Evolutionary conservation across 805 yeast genomes (phyloP).

Genomic region (Candida odintsovae): DNA sequence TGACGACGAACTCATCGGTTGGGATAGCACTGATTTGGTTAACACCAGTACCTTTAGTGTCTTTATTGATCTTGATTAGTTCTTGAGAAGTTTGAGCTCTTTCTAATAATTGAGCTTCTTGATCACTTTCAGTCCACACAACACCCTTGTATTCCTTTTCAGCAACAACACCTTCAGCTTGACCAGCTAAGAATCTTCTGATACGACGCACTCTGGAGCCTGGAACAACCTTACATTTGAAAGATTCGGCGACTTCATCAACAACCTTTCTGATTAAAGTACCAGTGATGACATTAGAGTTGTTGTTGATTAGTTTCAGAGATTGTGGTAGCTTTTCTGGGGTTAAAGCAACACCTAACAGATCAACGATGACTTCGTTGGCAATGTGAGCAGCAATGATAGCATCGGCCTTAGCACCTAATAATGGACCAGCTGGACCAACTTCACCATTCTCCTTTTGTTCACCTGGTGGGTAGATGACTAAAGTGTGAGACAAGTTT

Average conservation of each 20-base stretch:
- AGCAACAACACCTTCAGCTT: conserved; percentile 85
- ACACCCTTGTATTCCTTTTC: conserved; percentile 93
- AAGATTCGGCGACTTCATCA: conserved; percentile 79
- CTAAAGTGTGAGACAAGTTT: conserved; percentile 78
- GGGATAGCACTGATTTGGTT: conserved; percentile 58
- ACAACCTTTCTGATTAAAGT: conserved; percentile 65
- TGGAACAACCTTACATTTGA: conserved; percentile 82
- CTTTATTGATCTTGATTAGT: conserved; percentile 33
- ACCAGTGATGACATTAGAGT: conserved; percentile 53
- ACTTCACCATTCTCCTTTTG: conserved; percentile 26
- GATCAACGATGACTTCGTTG: conserved; percentile 73
- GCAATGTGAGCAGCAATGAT: conserved; percentile 86
- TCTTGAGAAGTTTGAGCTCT: conserved; percentile 36
- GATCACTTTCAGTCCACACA: conserved; percentile 78
- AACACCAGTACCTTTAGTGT: conserved; percentile 29
- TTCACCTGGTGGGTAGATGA: conserved; percentile 67
- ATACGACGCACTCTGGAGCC: conserved; percentile 90
- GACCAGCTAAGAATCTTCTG: conserved; percentile 93
- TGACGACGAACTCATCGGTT: conserved; percentile 65
- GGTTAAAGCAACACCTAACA: conserved; percentile 64
- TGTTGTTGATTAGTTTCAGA: conserved; percentile 28
- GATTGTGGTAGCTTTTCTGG: conserved; percentile 71
- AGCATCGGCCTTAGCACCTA: conserved; percentile 86
- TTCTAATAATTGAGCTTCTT: conserved; percentile 52
- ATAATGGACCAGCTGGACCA: conserved; percentile 67